Conservation (phyloP, 208 protist genomes). For the Leishmania mexicana region DNA sequence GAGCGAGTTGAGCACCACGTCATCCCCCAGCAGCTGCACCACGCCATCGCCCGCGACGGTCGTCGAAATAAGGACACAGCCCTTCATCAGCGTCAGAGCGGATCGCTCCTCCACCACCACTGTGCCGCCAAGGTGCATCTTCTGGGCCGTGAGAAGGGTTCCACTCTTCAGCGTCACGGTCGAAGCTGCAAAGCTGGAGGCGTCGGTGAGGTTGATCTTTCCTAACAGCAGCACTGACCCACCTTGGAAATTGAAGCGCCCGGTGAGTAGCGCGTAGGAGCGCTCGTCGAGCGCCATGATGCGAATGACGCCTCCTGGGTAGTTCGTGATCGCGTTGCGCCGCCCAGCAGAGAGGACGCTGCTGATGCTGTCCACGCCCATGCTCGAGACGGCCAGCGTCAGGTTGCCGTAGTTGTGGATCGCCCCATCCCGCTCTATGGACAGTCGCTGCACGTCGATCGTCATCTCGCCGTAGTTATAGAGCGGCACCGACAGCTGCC, state of each 20-base stretch:
- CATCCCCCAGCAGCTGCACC: constrained; percentile 45
- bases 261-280: constrained; percentile 53
- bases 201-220: constrained; percentile 59
- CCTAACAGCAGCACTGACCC: constrained; percentile 56
- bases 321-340: constrained; percentile 65
- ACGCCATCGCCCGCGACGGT: constrained; percentile 45
- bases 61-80: constrained; percentile 46
- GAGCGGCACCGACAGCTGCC: constrained; percentile 55
- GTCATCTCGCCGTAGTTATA: constrained; percentile 83
- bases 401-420: constrained; percentile 86
- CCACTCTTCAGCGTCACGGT: constrained; percentile 39
- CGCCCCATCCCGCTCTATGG: constrained; percentile 55
- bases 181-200: constrained; percentile 33
- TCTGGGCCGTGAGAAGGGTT: constrained; percentile 40
- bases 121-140: constrained; percentile 40
- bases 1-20: constrained; percentile 60
- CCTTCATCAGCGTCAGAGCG: constrained; percentile 44
- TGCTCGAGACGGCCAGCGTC: constrained; percentile 59
- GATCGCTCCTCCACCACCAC: constrained; percentile 50
- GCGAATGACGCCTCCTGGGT: constrained; percentile 50
- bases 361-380: constrained; percentile 61
- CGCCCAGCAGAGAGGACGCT: constrained; percentile 54
- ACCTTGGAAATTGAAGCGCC: constrained; percentile 54
- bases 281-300: constrained; percentile 60
- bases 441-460: constrained; percentile 76